Conservation (phyloP, 1,284 basidiomycete genomes). For the Puccinia hordei region DNA sequence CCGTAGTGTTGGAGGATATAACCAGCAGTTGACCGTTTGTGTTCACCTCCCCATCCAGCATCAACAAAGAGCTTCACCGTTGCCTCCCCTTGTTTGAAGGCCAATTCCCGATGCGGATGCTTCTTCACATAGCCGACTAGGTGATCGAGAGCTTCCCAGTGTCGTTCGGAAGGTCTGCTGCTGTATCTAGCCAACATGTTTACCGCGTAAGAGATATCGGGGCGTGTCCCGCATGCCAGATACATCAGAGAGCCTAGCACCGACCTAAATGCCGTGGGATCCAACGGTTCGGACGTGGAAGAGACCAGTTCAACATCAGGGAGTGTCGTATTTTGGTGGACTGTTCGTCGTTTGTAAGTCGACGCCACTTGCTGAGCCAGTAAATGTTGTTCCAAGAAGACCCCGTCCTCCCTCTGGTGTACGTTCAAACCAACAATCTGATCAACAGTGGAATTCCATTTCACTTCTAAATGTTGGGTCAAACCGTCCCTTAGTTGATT, state of each 20-base stretch:
- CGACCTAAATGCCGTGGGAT: not conserved
- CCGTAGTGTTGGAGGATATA: not conserved
- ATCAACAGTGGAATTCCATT: not conserved
- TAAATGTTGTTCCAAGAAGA: not conserved
- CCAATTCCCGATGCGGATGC: not conserved
- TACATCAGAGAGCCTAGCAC: constrained; percentile 8
- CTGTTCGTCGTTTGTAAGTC: not conserved
- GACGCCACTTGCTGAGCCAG: not conserved
- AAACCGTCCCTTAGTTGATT: not conserved
- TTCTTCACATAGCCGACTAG: not conserved
- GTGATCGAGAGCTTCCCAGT: constrained; percentile 13
- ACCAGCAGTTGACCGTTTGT: constrained; percentile 1
- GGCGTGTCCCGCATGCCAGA: not conserved
- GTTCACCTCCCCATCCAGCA: constrained; percentile 22
- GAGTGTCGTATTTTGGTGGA: not conserved
- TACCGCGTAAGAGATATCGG: not conserved
- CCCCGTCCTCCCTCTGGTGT: not conserved
- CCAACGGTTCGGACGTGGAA: not conserved
- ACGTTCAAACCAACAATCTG: constrained; percentile 23
- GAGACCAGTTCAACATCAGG: not conserved
- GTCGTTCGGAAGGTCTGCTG: not conserved
- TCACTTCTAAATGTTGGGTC: not conserved
- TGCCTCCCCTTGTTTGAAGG: too few species aligned
- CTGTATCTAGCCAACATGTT: constrained; percentile 2
- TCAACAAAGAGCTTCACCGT: not conserved